Evolutionary conservation across 345 rosid species (phyloP).

Genomic region (Aquilaria yunnanensis): DNA sequence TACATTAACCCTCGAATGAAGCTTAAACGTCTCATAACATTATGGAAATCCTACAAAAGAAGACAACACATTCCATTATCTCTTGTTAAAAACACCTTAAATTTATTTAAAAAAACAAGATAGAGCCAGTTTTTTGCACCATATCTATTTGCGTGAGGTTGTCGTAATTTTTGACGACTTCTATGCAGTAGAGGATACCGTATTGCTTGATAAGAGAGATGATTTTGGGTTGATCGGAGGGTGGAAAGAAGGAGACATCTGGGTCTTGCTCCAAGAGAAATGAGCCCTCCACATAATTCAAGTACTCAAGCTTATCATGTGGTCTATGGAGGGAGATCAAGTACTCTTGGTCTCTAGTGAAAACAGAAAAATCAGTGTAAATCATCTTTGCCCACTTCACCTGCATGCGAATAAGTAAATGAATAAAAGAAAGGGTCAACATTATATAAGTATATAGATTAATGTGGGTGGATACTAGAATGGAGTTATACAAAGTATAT

Average conservation of each 20-base stretch:
- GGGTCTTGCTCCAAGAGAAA: slow-evolving; percentile 34
- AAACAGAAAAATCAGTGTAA: slow-evolving; percentile 39
- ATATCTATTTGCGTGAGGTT: slow-evolving; percentile 11
- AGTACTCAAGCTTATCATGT: slow-evolving; percentile 5
- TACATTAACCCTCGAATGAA: slow-evolving; percentile 15
- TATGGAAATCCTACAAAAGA: background rate
- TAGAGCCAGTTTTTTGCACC: background rate
- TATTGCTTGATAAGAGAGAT: slow-evolving; percentile 27
- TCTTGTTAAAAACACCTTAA: background rate
- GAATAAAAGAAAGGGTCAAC: background rate
- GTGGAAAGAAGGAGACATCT: slow-evolving; percentile 37
- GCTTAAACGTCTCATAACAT: slow-evolving; percentile 4
- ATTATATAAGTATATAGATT: background rate
- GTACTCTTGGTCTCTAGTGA: slow-evolving; percentile 41
- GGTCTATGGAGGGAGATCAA: slow-evolving; percentile 40
- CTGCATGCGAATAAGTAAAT: slow-evolving; percentile 12
- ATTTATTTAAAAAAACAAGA: background rate
- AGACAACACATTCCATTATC: too few species aligned
- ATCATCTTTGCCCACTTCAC: slow-evolving; percentile 43
- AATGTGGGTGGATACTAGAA: background rate
- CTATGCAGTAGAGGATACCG: slow-evolving; percentile 42
- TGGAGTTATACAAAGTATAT: background rate
- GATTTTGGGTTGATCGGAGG: slow-evolving; percentile 22
- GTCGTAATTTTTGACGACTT: slow-evolving; percentile 36
- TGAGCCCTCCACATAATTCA: slow-evolving; percentile 49